Evolutionary conservation across 2,329 filamentous ascomycete species (phyloP), one percentile per base, ranked within the genome.

Genomic region (Cercospora sesami): DNA sequence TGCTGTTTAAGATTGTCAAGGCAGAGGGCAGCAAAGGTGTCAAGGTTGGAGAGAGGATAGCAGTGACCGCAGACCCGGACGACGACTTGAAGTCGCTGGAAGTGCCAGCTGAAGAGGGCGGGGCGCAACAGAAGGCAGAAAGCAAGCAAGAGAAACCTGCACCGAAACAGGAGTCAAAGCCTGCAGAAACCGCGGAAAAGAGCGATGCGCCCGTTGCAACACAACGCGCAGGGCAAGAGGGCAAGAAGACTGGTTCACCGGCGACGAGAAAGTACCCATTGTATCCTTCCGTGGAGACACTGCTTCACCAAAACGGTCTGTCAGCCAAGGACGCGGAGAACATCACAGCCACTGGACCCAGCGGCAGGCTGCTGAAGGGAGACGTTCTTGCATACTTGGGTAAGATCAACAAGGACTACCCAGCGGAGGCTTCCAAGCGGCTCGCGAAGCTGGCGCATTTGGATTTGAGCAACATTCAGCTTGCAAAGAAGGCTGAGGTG

Each of bases 391-490:
- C 93, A 59, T 95, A 94, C 80, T 81, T 98, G 16, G 95, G 95
- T 70, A 84, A 86, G 73, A 92, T 97, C 76, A 84, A 90, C 68
- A 83, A 89, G 71, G 85, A 89, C 68, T 91, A 92, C 73, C 91
- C 94, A 1, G 85, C 87, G 23, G 84, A 88, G 69, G 86, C 93
- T 73, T 91, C 91, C 65, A 83, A 86, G 67, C 89, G 88, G 63
- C 90, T 96, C 77, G 84, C 87, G 68, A 90, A 93, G 80, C 87
- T 95, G 60, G 83, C 87, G 51, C 93, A 96, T 79, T 88, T 99
- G 63, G 94, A 99, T 79, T 88, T 99, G 26, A 95, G 91, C 83
- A 97, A 98, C 83, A 94, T 98, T 83, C 96, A 96, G 84, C 82
- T 94, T 68, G 90, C 90, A 59, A 68, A 72, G 62, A 68, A 74